A percentile compares a stretch with the other conserved stretches of the same genome.
phyloP scores from a whole-genome alignment of 176 grass and related monocot species.

The Oryza nivara region DNA sequence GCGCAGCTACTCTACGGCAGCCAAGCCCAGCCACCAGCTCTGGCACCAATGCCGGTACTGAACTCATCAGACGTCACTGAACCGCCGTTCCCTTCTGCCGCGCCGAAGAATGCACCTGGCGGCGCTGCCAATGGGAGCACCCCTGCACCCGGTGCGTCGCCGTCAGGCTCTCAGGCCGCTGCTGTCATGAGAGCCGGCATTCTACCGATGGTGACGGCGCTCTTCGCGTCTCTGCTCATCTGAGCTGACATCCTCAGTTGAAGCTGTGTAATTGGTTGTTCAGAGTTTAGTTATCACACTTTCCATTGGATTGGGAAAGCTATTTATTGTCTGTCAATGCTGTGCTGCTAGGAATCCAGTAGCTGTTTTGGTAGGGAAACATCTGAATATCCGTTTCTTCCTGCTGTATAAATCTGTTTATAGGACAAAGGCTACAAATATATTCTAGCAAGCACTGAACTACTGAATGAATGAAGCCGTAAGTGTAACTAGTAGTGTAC shows the following conservation, averaged over 20 bases:
- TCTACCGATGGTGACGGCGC: conserved; percentile 27
- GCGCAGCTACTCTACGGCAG: neutral
- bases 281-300: neutral
- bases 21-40: conserved; percentile 35
- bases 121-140: neutral
- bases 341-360: neutral
- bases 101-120: neutral
- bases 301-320: neutral
- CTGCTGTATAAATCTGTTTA: neutral
- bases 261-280: neutral
- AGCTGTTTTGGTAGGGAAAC: conserved; percentile 12
- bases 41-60: conserved; percentile 50
- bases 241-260: conserved; percentile 16
- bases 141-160: neutral
- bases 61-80: conserved; percentile 38
- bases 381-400: neutral
- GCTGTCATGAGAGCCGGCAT: neutral
- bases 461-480: neutral
- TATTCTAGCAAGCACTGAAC: neutral
- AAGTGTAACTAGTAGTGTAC: neutral
- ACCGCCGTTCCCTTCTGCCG: conserved; percentile 51
- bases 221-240: conserved; percentile 39
- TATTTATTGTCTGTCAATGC: neutral
- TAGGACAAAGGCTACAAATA: neutral
- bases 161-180: conserved; percentile 34